Conservation (phyloP, 441 rosid genomes). For the Viola pubescens region DNA sequence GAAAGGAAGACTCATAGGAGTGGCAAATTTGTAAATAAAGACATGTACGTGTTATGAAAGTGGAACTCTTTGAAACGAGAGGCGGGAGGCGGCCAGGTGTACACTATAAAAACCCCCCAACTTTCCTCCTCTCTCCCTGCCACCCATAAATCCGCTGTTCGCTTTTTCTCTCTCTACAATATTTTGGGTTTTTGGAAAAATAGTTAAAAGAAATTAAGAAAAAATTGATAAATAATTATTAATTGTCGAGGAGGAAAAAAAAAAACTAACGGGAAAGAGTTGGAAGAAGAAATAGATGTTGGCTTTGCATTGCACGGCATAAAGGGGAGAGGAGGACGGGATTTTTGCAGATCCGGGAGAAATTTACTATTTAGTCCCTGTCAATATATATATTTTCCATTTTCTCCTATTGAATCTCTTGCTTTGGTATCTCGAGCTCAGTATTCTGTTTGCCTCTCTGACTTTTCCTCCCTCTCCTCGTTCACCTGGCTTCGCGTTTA, state of each 20-base stretch:
- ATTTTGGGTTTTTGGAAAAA: neutral
- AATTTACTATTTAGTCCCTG: constrained; percentile 8
- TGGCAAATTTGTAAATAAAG: constrained; percentile 16
- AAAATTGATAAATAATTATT: too few relatives aligned
- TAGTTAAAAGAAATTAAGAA: neutral
- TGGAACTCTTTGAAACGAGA: constrained; percentile 12
- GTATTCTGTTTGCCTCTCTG: neutral
- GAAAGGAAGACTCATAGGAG: too few relatives aligned
- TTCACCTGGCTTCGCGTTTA: neutral
- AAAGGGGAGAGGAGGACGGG: neutral
- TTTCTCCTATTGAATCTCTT: neutral
- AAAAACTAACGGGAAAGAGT: neutral
- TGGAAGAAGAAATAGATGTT: neutral
- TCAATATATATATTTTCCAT: neutral
- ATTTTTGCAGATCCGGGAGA: neutral
- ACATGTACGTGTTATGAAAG: neutral
- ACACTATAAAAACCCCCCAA: constrained; percentile 17
- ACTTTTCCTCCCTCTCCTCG: neutral
- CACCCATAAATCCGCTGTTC: constrained; percentile 23
- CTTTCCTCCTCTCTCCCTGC: neutral
- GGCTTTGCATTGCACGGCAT: neutral
- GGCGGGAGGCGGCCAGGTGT: constrained; percentile 28
- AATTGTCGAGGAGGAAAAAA: too few relatives aligned
- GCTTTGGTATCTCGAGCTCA: neutral
- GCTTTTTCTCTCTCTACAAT: neutral